Evolutionary conservation across 495 filamentous ascomycete genomes (phyloP), one percentile per base, ranked within the genome.

Genomic region (Beverwykella pulmonaria): DNA sequence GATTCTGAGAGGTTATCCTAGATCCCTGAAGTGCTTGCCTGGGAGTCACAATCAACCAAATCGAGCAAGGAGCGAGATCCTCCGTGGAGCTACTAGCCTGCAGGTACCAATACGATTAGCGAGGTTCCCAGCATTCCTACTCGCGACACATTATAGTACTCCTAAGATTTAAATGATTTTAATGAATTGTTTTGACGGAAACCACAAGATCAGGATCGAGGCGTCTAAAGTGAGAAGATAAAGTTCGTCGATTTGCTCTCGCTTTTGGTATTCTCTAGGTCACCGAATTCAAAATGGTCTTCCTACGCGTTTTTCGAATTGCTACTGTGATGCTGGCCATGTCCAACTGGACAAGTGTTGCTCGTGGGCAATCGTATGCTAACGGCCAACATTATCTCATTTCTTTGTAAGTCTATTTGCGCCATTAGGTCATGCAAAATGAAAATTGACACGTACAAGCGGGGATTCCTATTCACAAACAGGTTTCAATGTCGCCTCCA

Each of bases 381-480:
- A n/a, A n/a, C 17, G 39, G 39, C 8, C 2, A 44, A 3, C 2
- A 3, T 2, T 60, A 60, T 25, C 22, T 60, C 5, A 32, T 47
- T 1, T 30, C 39, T 1, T 60, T 60, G 57, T 48, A n/a, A 48
- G 57, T 60, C 7, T 25, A 12, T n/a, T 29, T 60, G 5, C 32
- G 32, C 1, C 57, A 48, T n/a, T n/a, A n/a, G n/a, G 17, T 10
- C 1, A 53, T 26, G 46, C 23, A 53, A 1, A 6, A 48, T 23
- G 7, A n/a, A 50, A 41, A 63, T 3, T 48, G 3, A 20, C 10
- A 27, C 17, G 2, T 10, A 47, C 30, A 23, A 65, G 61, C 44
- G 63, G 69, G 10, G 69, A 71, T 49, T 71, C 69, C 14, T 71
- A 71, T 54, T 55, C 46, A 7, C 48, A 68, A 44, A 67, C 64